Base-by-base conservation (phyloP, 1,139 yeast genomes). In the Taphrina confusa region DNA sequence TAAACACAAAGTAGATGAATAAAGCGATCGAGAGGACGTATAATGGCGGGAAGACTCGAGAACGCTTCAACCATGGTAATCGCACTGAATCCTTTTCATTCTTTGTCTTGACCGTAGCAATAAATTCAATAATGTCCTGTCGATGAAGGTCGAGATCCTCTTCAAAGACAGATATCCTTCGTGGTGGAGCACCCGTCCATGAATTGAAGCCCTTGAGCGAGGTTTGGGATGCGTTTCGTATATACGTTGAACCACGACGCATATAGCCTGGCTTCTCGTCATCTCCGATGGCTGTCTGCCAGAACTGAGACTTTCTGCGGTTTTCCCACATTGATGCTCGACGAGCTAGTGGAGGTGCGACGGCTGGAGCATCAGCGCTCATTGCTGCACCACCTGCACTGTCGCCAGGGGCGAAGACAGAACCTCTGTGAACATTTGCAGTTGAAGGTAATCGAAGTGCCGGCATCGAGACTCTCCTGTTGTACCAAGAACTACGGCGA, bases 91-190 rank as follows among this genome's bases (percentile, higher is more conserved):
- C 20, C 20, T 14, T 31, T 33, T 47, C 52, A 16, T 47, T 27
- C 28, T 47, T 8, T 2, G 52, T 47, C 42, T 47, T 47, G 28
- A 47, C 52, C 3, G 52, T 47, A 1, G 52, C 52, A 20, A 47
- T 47, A 22, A 47, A 47, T 12, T 47, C 52, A 6, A 47, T 47
- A 9, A 47, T 33, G 4, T 47, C 52, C 20, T 47, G 52, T 4
- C 42, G 39, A 18, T 47, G 52, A 9, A 47, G 22, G 18, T 47
- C 52, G 27, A 47, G 31, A 33, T 47, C 52, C 30, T 47, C 52
- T 22, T 47, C 52, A 47, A 47, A 47, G 2, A 47, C 31, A 2
- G 52, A 47, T 27, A 47, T 14, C 23, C 42, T 20, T 11, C 52
- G 16, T n/a, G 31, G 28, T 8, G 52, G 52, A 4, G 52, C 52